Evolutionary conservation across 805 yeast species (phyloP), one percentile per base, ranked within the genome.

Genomic region (Myxozyma melibiosi): DNA sequence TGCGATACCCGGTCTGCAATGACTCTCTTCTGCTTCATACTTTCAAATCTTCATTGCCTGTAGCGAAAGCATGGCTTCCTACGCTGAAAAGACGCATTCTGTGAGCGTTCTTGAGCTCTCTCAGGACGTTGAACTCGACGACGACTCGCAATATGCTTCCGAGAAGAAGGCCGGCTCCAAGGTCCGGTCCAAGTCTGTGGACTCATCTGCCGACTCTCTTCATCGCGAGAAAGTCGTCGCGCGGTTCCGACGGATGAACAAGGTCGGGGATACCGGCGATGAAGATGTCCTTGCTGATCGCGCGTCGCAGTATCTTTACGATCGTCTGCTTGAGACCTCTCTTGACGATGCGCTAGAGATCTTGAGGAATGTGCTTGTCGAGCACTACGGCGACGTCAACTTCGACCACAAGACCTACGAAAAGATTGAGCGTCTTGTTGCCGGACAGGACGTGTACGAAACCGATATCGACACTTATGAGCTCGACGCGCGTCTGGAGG

Each of bases 301-400:
- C 14, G 38, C 56, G 11, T 52, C 56, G 14, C n/a, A 59, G 9
- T 52, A 2, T 24, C 22, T 52, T 1, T 52, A 44, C 40, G 51
- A 52, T 20, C 25, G n/a, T 27, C 30, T 52, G 9, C 27, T 52
- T 13, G 31, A 27, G 31, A 53, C 55, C 3, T 51, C 57, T 6
- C 35, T 64, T 11, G 74, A 70, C 1, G 79, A 78, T 31, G 74
- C 81, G 0, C 33, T 74, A 1, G 70, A 70, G 7, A 73, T 79
- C 37, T 63, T 82, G 44, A 63, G 69, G 31, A 68, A 72, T 16
- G 75, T 78, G 5, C 55, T 76, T 1, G 73, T 62, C 0, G 73
- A 76, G n/a, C 82, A 80, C 59, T 63, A 63, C 3, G 76, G 73
- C 49, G 86, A 82, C 65, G 75, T 76, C 34, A 80, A 47, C 20